phyloP scores from a whole-genome alignment of 2,329 filamentous ascomycete species.

The Pochonia chlamydosporia region DNA sequence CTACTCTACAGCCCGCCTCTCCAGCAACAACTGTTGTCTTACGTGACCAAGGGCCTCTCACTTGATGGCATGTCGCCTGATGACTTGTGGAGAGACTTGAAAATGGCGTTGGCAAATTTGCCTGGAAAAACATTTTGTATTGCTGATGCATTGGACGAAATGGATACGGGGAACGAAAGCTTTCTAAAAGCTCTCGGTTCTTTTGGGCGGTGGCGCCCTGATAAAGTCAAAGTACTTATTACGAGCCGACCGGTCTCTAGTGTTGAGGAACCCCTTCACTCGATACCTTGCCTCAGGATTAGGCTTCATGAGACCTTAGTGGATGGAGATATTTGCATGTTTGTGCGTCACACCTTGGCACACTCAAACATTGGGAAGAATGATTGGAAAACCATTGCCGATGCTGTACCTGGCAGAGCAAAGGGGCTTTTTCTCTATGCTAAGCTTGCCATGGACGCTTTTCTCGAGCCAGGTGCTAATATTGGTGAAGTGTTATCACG shows the following conservation, averaged over 20 bases:
- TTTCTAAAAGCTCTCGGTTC: constrained; percentile 27
- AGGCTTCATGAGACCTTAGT: not conserved
- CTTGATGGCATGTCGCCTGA: not conserved
- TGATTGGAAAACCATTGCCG: constrained; percentile 11
- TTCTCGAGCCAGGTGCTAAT: constrained; percentile 20
- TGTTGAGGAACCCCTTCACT: constrained; percentile 23
- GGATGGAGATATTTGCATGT: not conserved
- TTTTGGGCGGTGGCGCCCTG: constrained; percentile 24
- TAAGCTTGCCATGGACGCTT: constrained; percentile 34
- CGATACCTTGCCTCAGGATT: not conserved
- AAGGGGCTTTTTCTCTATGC: constrained; percentile 41
- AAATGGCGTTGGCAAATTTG: not conserved
- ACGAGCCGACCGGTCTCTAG: constrained; percentile 33
- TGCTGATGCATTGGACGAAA: constrained; percentile 40
- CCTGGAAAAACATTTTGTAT: constrained; percentile 29
- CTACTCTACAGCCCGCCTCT: constrained; percentile 24
- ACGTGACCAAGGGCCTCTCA: constrained; percentile 5
- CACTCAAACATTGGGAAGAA: constrained; percentile 11
- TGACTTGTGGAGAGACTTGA: not conserved
- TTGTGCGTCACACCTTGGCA: not conserved
- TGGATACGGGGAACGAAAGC: constrained; percentile 26
- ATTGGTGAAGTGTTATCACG: constrained; percentile 18
- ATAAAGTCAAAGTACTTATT: constrained; percentile 32
- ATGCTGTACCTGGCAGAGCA: constrained; percentile 27
- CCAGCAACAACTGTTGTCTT: constrained; percentile 15